Evolutionary conservation across 2,329 filamentous ascomycete species (phyloP), one percentile per base, ranked within the genome.

Genomic region (Sclerotinia subarctica): DNA sequence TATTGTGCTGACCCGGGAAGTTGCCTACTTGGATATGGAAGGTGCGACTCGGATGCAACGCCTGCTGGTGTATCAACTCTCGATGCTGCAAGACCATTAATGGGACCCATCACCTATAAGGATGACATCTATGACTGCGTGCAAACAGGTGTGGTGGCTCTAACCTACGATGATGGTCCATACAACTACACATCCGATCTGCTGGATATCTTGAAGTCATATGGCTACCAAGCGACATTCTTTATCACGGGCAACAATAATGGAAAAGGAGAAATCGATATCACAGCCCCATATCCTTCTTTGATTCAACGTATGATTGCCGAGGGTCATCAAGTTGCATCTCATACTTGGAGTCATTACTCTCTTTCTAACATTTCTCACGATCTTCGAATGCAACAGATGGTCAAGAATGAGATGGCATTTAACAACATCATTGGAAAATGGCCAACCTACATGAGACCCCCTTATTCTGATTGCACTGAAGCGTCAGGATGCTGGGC

Each of bases 141-240:
- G 24, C 79, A 81, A 29, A 80, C 82, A 2, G 85, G 86, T 62
- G 85, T 85, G 4, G 82, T 91, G 70, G 88, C 88, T 24, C 76
- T 91, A 66, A 90, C 88, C 0, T 90, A 85, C 72, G 88, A 90
- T 72, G 88, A 90, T 75, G 88, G 88, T 1, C 88, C 88, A 29
- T 85, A 85, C 71, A 77, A 81, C 26, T 89, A 87, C 76, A 90
- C 88, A 1, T 81, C 90, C n/a, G 85, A 89, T 70, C 81, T 91
- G 10, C 64, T 90, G 26, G 84, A 90, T 73, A 78, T 87, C 51
- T 80, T 90, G 52, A 82, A 83, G 69, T 79, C 78, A 32, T 87
- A 88, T 74, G 79, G 82, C 15, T 87, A 85, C n/a, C 86, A 85
- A 70, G 88, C 86, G 0, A 90, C 88, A 1, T 91, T 91, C 76